Evolutionary conservation across 306 rosid genomes (phyloP).

Genomic region (Fragaria iinumae): DNA sequence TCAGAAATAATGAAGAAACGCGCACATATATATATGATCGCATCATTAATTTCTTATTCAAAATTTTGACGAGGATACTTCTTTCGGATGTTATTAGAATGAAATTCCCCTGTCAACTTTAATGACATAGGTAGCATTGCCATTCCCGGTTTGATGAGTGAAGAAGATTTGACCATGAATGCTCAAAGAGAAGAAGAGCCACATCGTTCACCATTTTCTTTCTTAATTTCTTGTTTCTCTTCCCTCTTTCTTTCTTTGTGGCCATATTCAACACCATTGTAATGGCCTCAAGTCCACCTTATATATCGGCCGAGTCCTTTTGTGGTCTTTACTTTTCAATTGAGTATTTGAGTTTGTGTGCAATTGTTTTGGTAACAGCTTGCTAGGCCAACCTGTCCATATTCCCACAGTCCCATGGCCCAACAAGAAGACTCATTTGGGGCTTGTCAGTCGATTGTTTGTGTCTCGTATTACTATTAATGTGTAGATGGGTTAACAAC

Average conservation of each 20-base stretch:
- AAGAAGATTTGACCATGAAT: too few species aligned
- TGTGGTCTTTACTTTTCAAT: not conserved
- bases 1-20: too few species aligned
- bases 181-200: not conserved
- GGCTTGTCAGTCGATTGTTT: not conserved
- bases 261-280: not conserved
- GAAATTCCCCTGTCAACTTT: too few species aligned
- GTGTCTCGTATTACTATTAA: conserved; percentile 6
- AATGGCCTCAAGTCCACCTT: not conserved
- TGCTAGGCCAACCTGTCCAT: too few species aligned
- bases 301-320: not conserved
- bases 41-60: too few species aligned
- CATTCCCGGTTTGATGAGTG: too few species aligned
- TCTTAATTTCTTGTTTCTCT: not conserved
- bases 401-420: too few species aligned
- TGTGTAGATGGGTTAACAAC: conserved; percentile 27
- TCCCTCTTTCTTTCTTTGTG: not conserved
- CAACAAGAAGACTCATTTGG: not conserved
- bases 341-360: not conserved
- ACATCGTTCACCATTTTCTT: not conserved
- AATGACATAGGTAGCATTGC: too few species aligned
- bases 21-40: too few species aligned
- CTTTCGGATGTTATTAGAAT: too few species aligned
- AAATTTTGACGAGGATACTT: too few species aligned
- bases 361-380: too few species aligned